Conservation (phyloP, 2,329 filamentous ascomycete species). For the Calycina herbarum region DNA sequence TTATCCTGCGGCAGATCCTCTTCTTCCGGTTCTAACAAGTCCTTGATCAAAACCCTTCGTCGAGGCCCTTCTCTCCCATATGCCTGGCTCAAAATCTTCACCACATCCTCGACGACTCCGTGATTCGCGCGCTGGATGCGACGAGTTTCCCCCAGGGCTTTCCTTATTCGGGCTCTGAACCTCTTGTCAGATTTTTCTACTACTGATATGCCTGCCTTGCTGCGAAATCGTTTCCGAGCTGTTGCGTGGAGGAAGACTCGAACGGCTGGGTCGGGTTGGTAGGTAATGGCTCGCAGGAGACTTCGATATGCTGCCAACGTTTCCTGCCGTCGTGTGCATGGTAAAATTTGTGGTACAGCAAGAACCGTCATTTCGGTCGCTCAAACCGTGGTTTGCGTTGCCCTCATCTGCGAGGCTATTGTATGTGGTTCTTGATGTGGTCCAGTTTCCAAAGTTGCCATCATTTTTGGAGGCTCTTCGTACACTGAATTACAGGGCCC, state of each 20-base stretch:
- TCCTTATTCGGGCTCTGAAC: slow-evolving; percentile 33
- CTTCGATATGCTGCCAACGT: neutral
- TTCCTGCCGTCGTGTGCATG: neutral
- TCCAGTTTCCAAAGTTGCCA: no score
- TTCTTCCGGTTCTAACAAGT: slow-evolving; percentile 39
- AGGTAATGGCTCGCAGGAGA: slow-evolving; percentile 5
- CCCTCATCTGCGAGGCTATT: no score
- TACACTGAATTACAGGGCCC: no score
- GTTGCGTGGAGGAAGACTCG: slow-evolving; percentile 2
- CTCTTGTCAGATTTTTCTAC: neutral
- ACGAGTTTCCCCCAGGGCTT: slow-evolving; percentile 47
- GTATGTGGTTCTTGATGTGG: no score
- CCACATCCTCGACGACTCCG: slow-evolving; percentile 50
- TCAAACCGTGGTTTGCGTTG: no score
- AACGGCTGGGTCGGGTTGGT: slow-evolving; percentile 1
- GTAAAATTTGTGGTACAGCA: neutral
- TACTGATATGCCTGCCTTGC: neutral
- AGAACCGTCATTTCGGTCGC: no score
- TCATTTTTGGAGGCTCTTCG: no score
- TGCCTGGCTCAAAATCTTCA: slow-evolving; percentile 47
- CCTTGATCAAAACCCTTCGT: slow-evolving; percentile 48
- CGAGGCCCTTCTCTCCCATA: slow-evolving; percentile 56
- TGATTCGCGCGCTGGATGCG: slow-evolving; percentile 53
- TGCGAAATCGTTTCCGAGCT: slow-evolving; percentile 4
- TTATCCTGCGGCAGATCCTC: slow-evolving; percentile 43